Base-by-base conservation (phyloP, 371 early-diverging fungal species). In the Apophysomyces elegans region DNA sequence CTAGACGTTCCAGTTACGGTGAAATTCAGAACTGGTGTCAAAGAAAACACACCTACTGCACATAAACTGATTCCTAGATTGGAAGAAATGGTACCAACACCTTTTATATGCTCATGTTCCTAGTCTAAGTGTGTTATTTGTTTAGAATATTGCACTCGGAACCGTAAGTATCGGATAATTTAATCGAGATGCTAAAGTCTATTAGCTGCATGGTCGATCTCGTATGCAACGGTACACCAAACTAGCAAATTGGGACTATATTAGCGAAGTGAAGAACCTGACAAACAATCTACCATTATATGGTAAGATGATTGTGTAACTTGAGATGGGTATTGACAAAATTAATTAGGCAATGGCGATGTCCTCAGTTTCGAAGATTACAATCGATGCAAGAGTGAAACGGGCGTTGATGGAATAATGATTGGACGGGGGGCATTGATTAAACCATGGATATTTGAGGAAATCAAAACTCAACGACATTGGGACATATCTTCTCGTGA, bases 381-480 rank as follows among this genome's bases (percentile, higher is more conserved):
- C 73, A 90, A 91, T 70, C 75, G 72, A 0, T 84, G 87, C 38
- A 68, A 90, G 66, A 84, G 90, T 63, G 65, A 80, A 13, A 76
- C 81, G 26, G 78, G 86, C 35, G 87, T 93, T 5, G 94, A 93
- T 72, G 98, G 97, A 14, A 78, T 94, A 26, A 96, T 99, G 97
- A 90, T 99, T 62, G 98, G 93, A 3, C 81, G 88, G 60, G 84
- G 94, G 16, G 95, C 94, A 4, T 78, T 95, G 65, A 94, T 97
- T 73, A 99, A 99, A 84, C 99, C 99, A 7, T 99, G 99, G 99
- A 78, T 99, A 4, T 95, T 95, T 77, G 85, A 89, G n/a, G 99
- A 98, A 75, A 96, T 98, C 71, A 90, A 93, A 67, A 87, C 90
- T 26, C 87, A 91, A 59, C 81, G 89, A 18, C 87, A 94, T 58